Evolutionary conservation across 2,329 filamentous ascomycete genomes (phyloP), one percentile per base, ranked within the genome.

Genomic region (Exophiala spinifera): DNA sequence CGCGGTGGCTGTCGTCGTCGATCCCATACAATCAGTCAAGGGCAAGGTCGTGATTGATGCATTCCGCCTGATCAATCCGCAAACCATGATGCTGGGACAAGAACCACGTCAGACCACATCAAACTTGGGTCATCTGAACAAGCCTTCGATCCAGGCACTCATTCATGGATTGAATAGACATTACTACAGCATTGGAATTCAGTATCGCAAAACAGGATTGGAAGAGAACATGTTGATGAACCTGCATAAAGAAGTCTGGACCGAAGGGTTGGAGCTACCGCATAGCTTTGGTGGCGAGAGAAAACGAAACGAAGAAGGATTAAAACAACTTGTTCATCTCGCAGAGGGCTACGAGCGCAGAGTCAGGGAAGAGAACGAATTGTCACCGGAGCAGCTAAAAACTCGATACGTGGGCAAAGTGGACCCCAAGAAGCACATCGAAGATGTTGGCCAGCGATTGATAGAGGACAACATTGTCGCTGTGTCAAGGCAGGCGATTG

Each of bases 221-320:
- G 94, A 99, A 72, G 95, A 99, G 79, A 97, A 96, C 74, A 99
- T 99, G 94, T 75, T 99, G 67, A 99, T 99, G 95, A 99, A 99
- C 71, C 78, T 99, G 63, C 94, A 99, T 82, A 99, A 99, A 80
- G 94, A 97, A 65, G 91, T 96, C 42, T 99, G 94, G 94, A 99
- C 95, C 0, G 94, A 99, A 73, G 94, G 92, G 4, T 74, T 99
- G 62, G 85, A 96, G 70, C 97, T 99, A 91, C 89, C 92, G 57
- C 91, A 97, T 73, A 92, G 97, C 72, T 99, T 99, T 80, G 83
- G 86, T 62, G 77, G 83, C 53, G 92, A 97, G 70, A 89, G 86
- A 52, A 79, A 85, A 61, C 84, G 88, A 70, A 99, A 96, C 71
- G 89, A 91, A 70, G 91, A 95, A 51, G 83, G 87, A 60, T 81